Conservation (phyloP, 257 asterid genomes). For the Jacaranda copaia region DNA sequence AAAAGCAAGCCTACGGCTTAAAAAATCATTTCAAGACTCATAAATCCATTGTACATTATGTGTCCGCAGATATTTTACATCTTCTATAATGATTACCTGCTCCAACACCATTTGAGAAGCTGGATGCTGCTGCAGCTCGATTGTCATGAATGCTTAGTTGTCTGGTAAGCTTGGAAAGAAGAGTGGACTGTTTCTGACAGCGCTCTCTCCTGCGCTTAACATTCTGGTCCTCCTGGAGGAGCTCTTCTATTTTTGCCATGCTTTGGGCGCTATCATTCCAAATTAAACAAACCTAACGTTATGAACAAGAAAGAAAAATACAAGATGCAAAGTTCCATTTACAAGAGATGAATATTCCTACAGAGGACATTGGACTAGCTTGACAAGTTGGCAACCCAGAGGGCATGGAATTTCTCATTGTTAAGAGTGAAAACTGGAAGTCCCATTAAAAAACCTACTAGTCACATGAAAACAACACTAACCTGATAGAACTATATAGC, state of each 20-base stretch:
- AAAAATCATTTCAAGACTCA: neutral
- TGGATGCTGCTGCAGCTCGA: conserved; percentile 67
- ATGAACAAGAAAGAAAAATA: conserved; percentile 6
- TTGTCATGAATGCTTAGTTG: conserved; percentile 81
- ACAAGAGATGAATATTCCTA: neutral
- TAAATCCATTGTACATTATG: neutral
- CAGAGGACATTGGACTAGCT: neutral
- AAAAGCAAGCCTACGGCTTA: neutral
- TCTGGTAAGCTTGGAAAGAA: conserved; percentile 78
- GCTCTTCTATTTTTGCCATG: conserved; percentile 71
- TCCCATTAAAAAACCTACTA: neutral
- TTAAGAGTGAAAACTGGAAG: neutral
- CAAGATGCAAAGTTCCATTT: neutral
- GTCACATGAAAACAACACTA: conserved; percentile 1
- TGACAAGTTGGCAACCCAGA: neutral
- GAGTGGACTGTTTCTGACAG: conserved; percentile 70
- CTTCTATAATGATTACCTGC: conserved; percentile 49
- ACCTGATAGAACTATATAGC: conserved; percentile 84
- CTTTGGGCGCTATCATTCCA: conserved; percentile 64
- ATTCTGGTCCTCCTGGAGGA: conserved; percentile 83
- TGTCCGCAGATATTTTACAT: neutral
- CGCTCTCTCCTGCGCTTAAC: conserved; percentile 75
- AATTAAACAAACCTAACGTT: conserved; percentile 24
- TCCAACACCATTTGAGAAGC: conserved; percentile 59
- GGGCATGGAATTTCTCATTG: neutral